Evolutionary conservation across 345 rosid species (phyloP), one percentile per base, ranked within the genome.

Genomic region (Citrus trifoliata): DNA sequence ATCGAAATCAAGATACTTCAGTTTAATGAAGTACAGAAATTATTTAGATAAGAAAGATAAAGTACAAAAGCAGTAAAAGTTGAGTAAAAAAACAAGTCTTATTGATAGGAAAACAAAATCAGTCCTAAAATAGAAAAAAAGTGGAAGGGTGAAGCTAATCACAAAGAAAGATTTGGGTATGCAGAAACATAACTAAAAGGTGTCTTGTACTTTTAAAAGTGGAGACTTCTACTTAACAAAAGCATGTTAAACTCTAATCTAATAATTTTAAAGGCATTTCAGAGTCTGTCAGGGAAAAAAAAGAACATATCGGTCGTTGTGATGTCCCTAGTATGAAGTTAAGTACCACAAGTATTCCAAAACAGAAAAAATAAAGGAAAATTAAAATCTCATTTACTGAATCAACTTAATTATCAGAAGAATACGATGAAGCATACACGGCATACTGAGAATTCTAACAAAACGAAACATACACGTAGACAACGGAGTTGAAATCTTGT

Each of bases 401-500:
- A 70, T 27, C 51, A 46, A 46, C 51, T 46, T 12, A 46, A 25
- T 71, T n/a, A n/a, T 27, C 61, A 71, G 38, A 53, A 55, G 42
- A 53, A 30, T 21, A 1, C 16, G 21, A 10, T 3, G 48, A 69
- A 24, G 58, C 33, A 14, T 14, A 63, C 55, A 67, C 22, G 30
- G 25, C n/a, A 32, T 68, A 46, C 74, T 69, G 75, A 55, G 66
- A 79, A 12, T 21, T 37, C 6, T 35, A 66, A 42, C 27, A 70
- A 42, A 70, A 81, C 27, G 63, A 37, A 76, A 79, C 98, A 83
- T 88, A 97, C 99, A 90, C 72, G 81, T 82, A 62, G 98, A 94
- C 81, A 94, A 83, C 48, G 98, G 93, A 83, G 93, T 83, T 60
- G 98, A 85, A 72, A 94, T 86, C 90, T 86, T 89, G 89, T 97